Conservation (phyloP, 2,329 filamentous ascomycete species). For the Fusarium paranaense region DNA sequence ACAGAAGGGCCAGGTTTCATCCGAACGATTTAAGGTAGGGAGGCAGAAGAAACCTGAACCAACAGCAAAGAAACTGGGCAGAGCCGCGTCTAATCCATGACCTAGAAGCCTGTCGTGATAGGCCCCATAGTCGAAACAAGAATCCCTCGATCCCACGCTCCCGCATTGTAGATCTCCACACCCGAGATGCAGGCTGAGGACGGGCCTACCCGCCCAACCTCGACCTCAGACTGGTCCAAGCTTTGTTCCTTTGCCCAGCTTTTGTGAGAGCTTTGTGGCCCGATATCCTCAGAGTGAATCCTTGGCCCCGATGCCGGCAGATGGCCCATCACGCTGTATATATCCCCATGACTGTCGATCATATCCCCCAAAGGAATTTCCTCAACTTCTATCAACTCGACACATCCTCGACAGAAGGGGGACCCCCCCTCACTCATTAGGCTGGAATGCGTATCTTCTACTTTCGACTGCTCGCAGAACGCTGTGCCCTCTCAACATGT, state of each 20-base stretch:
- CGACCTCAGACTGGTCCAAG: constrained; percentile 5
- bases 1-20: constrained; percentile 21
- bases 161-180: constrained; percentile 13
- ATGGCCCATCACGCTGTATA: constrained; percentile 12
- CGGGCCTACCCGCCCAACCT: constrained; percentile 25
- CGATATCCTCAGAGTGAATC: constrained; percentile 5
- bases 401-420: background rate
- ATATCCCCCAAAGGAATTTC: constrained; percentile 6
- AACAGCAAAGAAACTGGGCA: constrained; percentile 10
- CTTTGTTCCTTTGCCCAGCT: background rate
- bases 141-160: constrained; percentile 7
- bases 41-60: constrained; percentile 7
- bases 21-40: background rate
- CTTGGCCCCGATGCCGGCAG: constrained; percentile 6
- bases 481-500: background rate
- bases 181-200: constrained; percentile 8
- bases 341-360: constrained; percentile 25
- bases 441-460: constrained; percentile 6
- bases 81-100: constrained; percentile 27
- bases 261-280: constrained; percentile 3
- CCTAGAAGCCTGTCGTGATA: constrained; percentile 23
- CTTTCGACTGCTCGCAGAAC: constrained; percentile 7
- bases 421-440: background rate
- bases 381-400: constrained; percentile 4
- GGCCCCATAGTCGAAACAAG: constrained; percentile 16